Evolutionary conservation across 1,284 basidiomycete species (phyloP).

Genomic region (Apiotrichum veenhuisii): DNA sequence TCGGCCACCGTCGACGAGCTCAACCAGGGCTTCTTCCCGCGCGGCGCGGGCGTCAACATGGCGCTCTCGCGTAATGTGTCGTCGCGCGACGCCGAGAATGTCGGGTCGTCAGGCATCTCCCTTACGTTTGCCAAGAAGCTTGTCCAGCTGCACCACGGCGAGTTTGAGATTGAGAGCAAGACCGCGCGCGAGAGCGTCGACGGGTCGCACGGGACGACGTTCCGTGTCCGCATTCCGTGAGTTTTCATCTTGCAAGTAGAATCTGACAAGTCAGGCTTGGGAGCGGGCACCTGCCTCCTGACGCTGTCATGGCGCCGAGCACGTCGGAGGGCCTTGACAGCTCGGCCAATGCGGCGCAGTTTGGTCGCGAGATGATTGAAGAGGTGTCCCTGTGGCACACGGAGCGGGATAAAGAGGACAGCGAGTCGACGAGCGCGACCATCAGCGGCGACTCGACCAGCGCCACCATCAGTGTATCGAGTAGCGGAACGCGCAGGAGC

Average conservation of each 20-base stretch:
- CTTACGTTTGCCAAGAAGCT: constrained; percentile 44
- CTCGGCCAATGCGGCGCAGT: background rate
- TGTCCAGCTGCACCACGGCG: constrained; percentile 51
- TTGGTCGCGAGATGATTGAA: constrained; percentile 2
- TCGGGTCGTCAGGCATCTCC: constrained; percentile 46
- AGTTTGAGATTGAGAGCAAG: constrained; percentile 45
- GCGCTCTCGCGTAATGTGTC: too few species aligned
- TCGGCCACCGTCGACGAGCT: background rate
- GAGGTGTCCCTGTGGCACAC: constrained; percentile 9
- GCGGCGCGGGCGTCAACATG: background rate
- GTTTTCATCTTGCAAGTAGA: background rate
- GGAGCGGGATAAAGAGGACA: background rate
- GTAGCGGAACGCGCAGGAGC: too few species aligned
- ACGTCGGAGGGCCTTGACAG: background rate
- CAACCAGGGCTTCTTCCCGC: background rate
- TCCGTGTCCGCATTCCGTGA: constrained; percentile 40
- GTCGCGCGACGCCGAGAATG: too few species aligned
- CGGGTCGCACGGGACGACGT: constrained; percentile 41
- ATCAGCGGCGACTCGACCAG: background rate
- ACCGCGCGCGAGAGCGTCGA: constrained; percentile 36
- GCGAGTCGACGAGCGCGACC: background rate
- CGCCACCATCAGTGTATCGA: background rate
- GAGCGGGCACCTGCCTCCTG: constrained; percentile 34
- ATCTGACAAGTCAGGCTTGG: constrained; percentile 28
- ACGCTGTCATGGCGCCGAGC: constrained; percentile 24